Base-by-base conservation (phyloP, 192 early-diverging fungal species). In the Tieghemiomyces parasiticus region DNA sequence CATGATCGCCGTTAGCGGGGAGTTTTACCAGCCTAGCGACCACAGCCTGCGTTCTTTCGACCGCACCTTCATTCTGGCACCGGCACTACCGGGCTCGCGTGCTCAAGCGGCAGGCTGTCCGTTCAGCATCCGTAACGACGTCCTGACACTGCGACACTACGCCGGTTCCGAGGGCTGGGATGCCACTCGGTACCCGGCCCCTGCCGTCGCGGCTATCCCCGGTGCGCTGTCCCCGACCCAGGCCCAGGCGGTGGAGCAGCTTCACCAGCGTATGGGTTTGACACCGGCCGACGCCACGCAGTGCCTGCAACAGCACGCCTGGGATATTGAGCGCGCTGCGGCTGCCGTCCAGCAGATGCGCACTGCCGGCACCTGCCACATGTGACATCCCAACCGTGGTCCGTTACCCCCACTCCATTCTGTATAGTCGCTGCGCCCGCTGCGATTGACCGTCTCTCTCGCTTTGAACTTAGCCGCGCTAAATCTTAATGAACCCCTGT, bases 61-160 rank as follows among this genome's bases (percentile, higher is more conserved):
- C 46, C 46, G 46, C 25, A 47, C 46, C 8, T 47, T 47, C 20
- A 19, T 47, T 47, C 25, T 47, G 46, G 46, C 25, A 24, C 46
- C 46, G 20, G 25, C 46, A 22, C 19, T 47, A 24, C 8, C 46
- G 3, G 20, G 25, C 19, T 47, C 46, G 3, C 46, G 46, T 24
- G 46, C 46, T 47, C 25, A 19, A 24, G 20, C 19, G 46, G 19
- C 20, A 22, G 46, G 46, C 25, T 47, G 25, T 47, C 46, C 46
- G 46, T 47, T 47, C 25, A 47, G 46, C 46, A 47, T 47, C 25
- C 46, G 46, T 47, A 47, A 47, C 46, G 46, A 47, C 46, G 46
- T 24, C 19, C 8, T 47, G 25, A 24, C 25, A 8, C 20, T 47
- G 1, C 46, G 46, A 47, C 46, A 47, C 20, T 47, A 47, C 46